Percentiles rank a stretch among this genome's conserved stretches.
Evolutionary conservation across 805 yeast genomes (phyloP).

Genomic region (Candida lessepsii): DNA sequence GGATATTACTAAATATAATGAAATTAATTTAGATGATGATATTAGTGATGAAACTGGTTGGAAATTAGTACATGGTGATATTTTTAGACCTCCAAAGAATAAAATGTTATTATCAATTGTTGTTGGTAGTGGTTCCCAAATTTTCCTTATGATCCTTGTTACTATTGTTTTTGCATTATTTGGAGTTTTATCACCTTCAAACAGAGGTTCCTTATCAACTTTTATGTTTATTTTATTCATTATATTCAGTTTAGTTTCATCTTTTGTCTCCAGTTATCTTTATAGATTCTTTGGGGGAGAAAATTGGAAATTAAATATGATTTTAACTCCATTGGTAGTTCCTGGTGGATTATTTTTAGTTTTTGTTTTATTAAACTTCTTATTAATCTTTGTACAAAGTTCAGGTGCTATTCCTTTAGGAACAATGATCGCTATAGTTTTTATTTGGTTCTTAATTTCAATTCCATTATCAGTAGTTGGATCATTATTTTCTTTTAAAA

Average conservation of each 20-base stretch:
- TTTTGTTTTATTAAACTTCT: constrained; percentile 74
- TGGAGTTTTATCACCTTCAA: constrained; percentile 90
- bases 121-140: constrained; percentile 85
- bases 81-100: constrained; percentile 78
- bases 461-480: constrained; percentile 83
- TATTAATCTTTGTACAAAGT: constrained; percentile 71
- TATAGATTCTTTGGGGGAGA: constrained; percentile 92
- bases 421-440: constrained; percentile 76
- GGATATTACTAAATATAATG: constrained; percentile 87
- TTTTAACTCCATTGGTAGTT: constrained; percentile 77
- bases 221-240: constrained; percentile 85
- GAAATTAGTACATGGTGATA: constrained; percentile 95
- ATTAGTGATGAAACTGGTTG: constrained; percentile 93
- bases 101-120: constrained; percentile 73
- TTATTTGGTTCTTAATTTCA: constrained; percentile 83
- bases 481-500: constrained; percentile 72
- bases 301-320: constrained; percentile 82
- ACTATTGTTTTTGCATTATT: constrained; percentile 81
- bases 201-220: constrained; percentile 90
- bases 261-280: constrained; percentile 80
- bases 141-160: constrained; percentile 69
- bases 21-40: constrained; percentile 81
- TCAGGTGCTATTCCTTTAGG: constrained; percentile 96
- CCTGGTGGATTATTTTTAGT: constrained; percentile 73
- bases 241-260: constrained; percentile 75